A percentile compares a stretch with the other conserved stretches of the same genome.
Conservation (phyloP, 176 grass and related monocot species). For the Poa pratensis region DNA sequence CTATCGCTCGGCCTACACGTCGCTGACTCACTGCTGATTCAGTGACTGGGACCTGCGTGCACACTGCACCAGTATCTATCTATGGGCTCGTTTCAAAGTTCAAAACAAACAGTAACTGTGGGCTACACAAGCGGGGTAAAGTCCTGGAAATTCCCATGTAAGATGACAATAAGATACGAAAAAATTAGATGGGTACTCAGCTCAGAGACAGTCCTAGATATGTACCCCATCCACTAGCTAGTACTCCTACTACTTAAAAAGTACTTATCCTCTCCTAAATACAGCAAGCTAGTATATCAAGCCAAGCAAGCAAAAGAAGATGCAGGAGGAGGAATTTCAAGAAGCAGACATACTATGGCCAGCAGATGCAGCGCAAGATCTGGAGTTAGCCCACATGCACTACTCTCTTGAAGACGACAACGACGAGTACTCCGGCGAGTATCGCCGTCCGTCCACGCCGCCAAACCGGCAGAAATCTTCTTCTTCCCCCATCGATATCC, state of each 20-base stretch:
- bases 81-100: constrained; percentile 37
- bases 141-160: background rate
- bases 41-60: constrained; percentile 2
- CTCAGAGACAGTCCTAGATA: background rate
- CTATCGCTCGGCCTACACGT: background rate
- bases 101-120: background rate
- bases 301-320: constrained; percentile 3
- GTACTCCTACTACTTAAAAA: background rate
- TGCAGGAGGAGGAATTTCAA: constrained; percentile 40
- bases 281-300: background rate
- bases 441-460: background rate
- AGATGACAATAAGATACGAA: background rate
- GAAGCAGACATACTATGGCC: constrained; percentile 57
- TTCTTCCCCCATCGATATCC: constrained; percentile 55
- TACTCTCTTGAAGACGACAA: background rate
- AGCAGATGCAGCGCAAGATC: constrained; percentile 26
- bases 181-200: background rate
- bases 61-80: background rate
- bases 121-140: background rate
- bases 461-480: constrained; percentile 9
- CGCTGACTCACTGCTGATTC: constrained; percentile 38
- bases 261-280: constrained; percentile 38
- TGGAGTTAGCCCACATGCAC: background rate
- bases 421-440: background rate
- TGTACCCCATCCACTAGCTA: background rate